Evolutionary conservation across 208 protist genomes (phyloP).

Genomic region (Trypanosomatidae sp.): DNA sequence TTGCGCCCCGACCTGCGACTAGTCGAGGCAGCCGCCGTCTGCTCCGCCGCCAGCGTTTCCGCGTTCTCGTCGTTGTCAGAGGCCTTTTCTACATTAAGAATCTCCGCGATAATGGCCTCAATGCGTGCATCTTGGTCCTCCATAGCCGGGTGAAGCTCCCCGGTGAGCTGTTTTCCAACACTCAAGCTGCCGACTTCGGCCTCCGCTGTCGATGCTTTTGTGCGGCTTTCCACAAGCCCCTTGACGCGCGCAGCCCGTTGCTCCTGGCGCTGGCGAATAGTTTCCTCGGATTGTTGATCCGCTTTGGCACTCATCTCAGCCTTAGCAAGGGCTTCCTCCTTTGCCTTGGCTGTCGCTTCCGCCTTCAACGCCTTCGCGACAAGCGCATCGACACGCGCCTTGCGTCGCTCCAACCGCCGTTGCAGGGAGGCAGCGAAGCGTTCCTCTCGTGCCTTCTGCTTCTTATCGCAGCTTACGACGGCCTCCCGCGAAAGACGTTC

Average conservation of each 20-base stretch:
- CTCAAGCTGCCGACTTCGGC: neutral
- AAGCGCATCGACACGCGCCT: conserved; percentile 6
- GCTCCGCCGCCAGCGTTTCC: neutral
- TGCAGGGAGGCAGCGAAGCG: conserved; percentile 14
- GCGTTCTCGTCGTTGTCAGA: neutral
- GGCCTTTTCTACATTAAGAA: neutral
- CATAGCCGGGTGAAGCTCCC: neutral
- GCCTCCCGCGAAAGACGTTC: conserved; percentile 9
- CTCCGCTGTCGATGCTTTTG: neutral
- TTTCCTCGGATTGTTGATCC: neutral
- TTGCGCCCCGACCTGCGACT: neutral
- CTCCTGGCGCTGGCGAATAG: conserved; percentile 1
- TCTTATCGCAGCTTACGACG: neutral
- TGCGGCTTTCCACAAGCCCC: conserved; percentile 2
- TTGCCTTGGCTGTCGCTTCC: conserved; percentile 1
- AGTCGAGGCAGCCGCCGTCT: neutral
- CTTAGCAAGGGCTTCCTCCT: neutral
- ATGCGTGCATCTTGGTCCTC: conserved; percentile 2
- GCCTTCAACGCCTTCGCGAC: conserved; percentile 6
- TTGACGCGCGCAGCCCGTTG: conserved; percentile 11
- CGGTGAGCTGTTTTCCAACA: neutral
- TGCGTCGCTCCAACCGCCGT: conserved; percentile 6
- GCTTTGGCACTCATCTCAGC: neutral
- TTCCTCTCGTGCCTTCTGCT: conserved; percentile 9
- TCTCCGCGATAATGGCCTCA: conserved; percentile 1